These are phyloP conservation scores for Ampelocalamus luodianensis DNA, from an alignment of 176 grass and related monocot species.

Conservation along the genomic window DNA sequence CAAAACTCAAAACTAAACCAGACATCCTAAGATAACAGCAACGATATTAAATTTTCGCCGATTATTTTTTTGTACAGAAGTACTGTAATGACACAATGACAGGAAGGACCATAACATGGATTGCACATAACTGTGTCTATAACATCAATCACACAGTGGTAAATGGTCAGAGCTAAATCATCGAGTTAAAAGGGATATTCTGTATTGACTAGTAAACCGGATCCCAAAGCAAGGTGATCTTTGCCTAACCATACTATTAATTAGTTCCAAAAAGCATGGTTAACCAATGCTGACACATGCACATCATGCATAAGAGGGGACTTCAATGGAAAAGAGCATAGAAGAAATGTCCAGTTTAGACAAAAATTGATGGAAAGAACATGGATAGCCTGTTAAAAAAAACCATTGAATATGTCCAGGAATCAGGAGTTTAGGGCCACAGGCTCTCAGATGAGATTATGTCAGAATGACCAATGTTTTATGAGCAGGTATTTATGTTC, in stretches of 20 bases:
- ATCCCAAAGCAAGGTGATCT: background rate
- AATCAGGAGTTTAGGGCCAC: background rate
- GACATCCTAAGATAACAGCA: conserved; percentile 14
- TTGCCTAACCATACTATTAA: background rate
- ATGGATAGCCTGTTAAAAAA: background rate
- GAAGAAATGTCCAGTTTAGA: background rate
- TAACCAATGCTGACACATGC: background rate
- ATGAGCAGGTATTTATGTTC: background rate
- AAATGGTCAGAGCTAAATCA: background rate
- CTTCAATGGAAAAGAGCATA: background rate
- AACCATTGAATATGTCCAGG: background rate
- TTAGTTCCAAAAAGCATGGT: background rate
- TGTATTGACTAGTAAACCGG: background rate
- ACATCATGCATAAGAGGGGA: background rate
- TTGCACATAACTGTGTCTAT: background rate
- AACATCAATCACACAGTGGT: background rate
- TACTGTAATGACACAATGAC: background rate
- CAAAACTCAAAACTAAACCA: conserved; percentile 32
- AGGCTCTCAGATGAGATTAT: background rate
- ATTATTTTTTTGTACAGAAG: background rate
- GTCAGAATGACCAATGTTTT: background rate
- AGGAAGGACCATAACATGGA: conserved; percentile 31
- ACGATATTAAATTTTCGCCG: background rate
- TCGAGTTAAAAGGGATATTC: background rate
- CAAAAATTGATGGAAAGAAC: conserved; percentile 11